Evolutionary conservation across 2,329 filamentous ascomycete genomes (phyloP), one percentile per base, ranked within the genome.

Genomic region (Pestalotiopsis sp.): DNA sequence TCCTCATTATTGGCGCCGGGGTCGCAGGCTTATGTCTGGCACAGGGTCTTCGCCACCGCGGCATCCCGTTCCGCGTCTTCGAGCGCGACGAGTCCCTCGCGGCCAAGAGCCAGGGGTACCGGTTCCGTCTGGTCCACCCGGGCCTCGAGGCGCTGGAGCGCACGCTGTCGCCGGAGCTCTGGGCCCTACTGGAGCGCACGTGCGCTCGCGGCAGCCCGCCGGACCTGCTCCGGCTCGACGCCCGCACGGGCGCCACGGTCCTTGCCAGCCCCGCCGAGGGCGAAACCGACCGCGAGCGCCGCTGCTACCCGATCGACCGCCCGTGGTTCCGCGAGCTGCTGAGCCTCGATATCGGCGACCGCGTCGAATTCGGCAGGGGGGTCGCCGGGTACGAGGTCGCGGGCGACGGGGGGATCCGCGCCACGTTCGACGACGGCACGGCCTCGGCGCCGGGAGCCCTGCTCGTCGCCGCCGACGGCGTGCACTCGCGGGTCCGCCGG

Each of bases 1-100:
- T 82, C 27, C 74, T 82, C 31, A 81, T 82, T 58, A 73, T 80
- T 20, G 80, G 80, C 13, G 78, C 72, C 27, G 80, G 80, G 6
- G 71, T 81, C 14, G 76, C 76, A 20, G 80, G 80, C 3, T 73
- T 81, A 1, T 74, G 73, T 27, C 74, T 82, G 2, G 79, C 79
- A 4, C 79, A 81, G 66, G 77, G 76, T n/a, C 75, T 81, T 4
- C 73, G 73, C 25, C 77, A 78, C 49, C 72, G 74, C 57, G 71
- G 74, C 25, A 77, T 81, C 39, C 76, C 79, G 4, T 81, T 81
- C 70, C 74, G 73, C 23, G 69, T 82, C 49, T 82, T 80, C 65
- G 80, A 82, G 67, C 74, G 76, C 65, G 78, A 81, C 66, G 70
- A 72, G 9, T 73, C 70, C 20, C 70, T 74, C 38, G 68, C 76